Conservation (phyloP, 192 early-diverging fungal species). For the Phlyctochytrium planicorne region DNA sequence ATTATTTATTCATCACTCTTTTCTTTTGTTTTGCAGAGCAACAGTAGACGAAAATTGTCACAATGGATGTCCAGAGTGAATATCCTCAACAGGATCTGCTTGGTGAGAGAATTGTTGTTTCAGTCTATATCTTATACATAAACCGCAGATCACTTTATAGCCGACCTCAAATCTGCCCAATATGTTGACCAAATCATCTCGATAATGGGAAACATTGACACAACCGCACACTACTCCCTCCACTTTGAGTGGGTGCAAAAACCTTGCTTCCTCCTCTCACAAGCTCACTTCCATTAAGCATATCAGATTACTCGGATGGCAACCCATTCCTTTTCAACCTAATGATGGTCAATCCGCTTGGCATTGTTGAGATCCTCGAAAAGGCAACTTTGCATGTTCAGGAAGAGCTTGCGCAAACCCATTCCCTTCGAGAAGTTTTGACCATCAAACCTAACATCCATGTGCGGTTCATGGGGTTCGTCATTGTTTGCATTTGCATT, state of each 20-base stretch:
- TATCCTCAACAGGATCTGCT: too few relatives aligned
- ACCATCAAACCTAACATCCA: slow-evolving; percentile 30
- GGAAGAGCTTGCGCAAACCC: background rate
- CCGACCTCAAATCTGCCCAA: background rate
- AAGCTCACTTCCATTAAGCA: slow-evolving; percentile 16
- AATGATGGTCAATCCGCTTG: slow-evolving; percentile 7
- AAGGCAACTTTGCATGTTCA: background rate
- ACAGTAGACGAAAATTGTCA: too few relatives aligned
- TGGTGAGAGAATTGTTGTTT: too few relatives aligned
- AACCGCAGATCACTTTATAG: too few relatives aligned
- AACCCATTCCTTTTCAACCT: slow-evolving; percentile 13
- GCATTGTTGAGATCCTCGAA: slow-evolving; percentile 11
- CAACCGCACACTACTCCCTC: slow-evolving; percentile 27
- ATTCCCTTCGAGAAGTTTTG: slow-evolving; percentile 5
- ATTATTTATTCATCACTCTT: too few relatives aligned
- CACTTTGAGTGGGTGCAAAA: slow-evolving; percentile 29
- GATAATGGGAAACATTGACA: slow-evolving; percentile 23
- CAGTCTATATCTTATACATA: too few relatives aligned
- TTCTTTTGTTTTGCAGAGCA: too few relatives aligned
- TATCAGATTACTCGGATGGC: slow-evolving; percentile 27
- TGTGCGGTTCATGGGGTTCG: slow-evolving; percentile 31
- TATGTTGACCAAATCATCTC: slow-evolving; percentile 9
- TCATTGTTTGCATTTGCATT: background rate
- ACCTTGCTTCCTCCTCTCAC: too few relatives aligned
- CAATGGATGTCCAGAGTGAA: too few relatives aligned